A percentile compares a stretch with the other conserved stretches of the same genome.
Evolutionary conservation across 257 asterid genomes (phyloP).

Genomic region (Ophiorrhiza pumila): DNA sequence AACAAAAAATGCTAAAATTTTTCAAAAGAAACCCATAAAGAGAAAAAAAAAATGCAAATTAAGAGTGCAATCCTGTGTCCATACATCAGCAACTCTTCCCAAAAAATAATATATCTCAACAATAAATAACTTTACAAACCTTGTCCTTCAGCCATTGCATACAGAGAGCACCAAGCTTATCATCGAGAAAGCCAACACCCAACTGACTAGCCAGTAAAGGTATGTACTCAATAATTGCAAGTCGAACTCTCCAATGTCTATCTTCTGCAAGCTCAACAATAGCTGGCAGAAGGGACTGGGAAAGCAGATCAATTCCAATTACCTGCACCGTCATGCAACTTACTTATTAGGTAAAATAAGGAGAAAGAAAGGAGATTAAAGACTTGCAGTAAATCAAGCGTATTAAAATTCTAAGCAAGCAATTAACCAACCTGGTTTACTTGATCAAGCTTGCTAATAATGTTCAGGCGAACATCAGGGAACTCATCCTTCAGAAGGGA

Average conservation of each 20-base stretch:
- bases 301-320: slow-evolving; percentile 70
- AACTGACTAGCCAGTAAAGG: slow-evolving; percentile 78
- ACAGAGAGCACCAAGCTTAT: slow-evolving; percentile 81
- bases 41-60: background rate
- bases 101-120: background rate
- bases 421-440: slow-evolving; percentile 61
- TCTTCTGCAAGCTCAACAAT: slow-evolving; percentile 87
- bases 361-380: background rate
- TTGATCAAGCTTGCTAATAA: slow-evolving; percentile 90
- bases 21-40: background rate
- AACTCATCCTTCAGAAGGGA: slow-evolving; percentile 88
- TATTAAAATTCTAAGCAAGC: background rate
- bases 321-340: slow-evolving; percentile 35
- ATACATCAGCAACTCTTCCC: background rate
- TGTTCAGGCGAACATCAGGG: slow-evolving; percentile 82
- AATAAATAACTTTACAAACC: slow-evolving; percentile 27
- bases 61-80: background rate
- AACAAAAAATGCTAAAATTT: background rate
- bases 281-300: slow-evolving; percentile 76
- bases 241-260: slow-evolving; percentile 86
- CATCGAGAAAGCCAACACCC: slow-evolving; percentile 77
- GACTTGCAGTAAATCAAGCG: background rate
- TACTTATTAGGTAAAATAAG: background rate
- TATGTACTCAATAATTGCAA: slow-evolving; percentile 76
- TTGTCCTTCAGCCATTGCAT: slow-evolving; percentile 87